Evolutionary conservation across 129 eudicot genomes (phyloP), one percentile per base, ranked within the genome.

Genomic region (Arctium lappa): DNA sequence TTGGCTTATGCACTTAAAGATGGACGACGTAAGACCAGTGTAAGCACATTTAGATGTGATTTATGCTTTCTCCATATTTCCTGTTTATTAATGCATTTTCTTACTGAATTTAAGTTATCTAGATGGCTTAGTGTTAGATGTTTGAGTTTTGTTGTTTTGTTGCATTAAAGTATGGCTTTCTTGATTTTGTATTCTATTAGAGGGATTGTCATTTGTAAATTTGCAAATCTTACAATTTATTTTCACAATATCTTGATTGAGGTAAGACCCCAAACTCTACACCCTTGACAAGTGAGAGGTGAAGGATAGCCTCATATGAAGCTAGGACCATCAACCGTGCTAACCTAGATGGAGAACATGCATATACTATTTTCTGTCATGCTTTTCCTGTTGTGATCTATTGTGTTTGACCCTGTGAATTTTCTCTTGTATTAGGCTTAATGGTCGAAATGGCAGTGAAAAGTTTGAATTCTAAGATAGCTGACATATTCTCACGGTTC

Each of bases 1-100:
- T 75, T 96, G 82, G 97, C 97, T 12, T 89, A 93, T 86, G 98
- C 99, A 36, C 84, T 96, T 81, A 96, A 91, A 85, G 81, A 88
- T 39, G 99, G 99, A 74, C 91, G 95, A 33, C 99, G 99, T 68
- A 96, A 96, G 88, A 88, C 89, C 44, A 90, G 81, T 86, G 99
- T 96, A 86, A 90, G 97, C 81, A 22, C 80, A 39, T 69, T 40
- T 44, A 68, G 29, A 37, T 38, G 4, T 66, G n/a, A 65, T 68
- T 62, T 42, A 7, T 70, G 7, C 74, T 69, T 76, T 69, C 33
- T 75, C 22, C 29, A n/a, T 46, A 3, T 81, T 4, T 37, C 10
- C 48, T 74, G 8, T 32, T 44, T 30, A 73, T 22, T 73, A 39
- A 70, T 46, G 9, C 30, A 27, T 37, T 53, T 40, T 70, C 42